A percentile compares a stretch with the other conserved stretches of the same genome.
These are phyloP conservation scores for Kalmusia sp. DNA, from an alignment of 2,329 filamentous ascomycete genomes.

Conservation along the genomic window DNA sequence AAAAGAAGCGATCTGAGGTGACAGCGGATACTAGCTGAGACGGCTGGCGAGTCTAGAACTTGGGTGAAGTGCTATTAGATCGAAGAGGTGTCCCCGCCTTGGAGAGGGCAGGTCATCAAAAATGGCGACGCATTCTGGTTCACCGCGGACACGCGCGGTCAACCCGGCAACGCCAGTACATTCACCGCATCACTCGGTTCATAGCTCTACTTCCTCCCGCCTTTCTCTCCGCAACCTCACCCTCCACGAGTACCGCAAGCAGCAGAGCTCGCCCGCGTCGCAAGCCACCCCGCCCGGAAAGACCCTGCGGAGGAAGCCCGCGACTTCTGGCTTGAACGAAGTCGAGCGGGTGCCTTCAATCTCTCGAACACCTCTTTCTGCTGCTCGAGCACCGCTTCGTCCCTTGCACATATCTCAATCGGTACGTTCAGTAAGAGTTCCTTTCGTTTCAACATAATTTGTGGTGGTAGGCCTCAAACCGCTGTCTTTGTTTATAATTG, in stretches of 20 bases:
- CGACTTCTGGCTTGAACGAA: conserved; percentile 39
- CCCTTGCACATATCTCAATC: conserved; percentile 39
- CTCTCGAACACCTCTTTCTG: conserved; percentile 15
- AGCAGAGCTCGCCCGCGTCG: conserved; percentile 42
- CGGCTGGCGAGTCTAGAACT: not conserved
- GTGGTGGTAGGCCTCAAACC: too few species aligned
- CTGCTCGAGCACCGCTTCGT: conserved; percentile 21
- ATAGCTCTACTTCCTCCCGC: conserved; percentile 39
- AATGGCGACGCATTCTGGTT: conserved; percentile 35
- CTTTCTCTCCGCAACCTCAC: conserved; percentile 44
- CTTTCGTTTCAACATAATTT: too few species aligned
- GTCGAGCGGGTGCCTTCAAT: conserved; percentile 36
- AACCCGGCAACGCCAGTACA: conserved; percentile 43
- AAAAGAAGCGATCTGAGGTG: conserved; percentile 7
- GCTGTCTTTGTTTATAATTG: not conserved
- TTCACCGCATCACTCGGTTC: conserved; percentile 46
- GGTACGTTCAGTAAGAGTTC: too few species aligned
- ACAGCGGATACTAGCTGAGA: not conserved
- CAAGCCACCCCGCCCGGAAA: conserved; percentile 38
- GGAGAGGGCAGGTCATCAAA: conserved; percentile 8
- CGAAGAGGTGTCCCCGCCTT: not conserved
- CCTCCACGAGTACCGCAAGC: conserved; percentile 49
- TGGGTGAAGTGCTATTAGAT: not conserved
- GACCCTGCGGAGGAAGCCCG: conserved; percentile 46
- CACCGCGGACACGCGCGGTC: conserved; percentile 26